Base-by-base conservation (phyloP, 192 early-diverging fungal genomes). In the Coemansia furcata region DNA sequence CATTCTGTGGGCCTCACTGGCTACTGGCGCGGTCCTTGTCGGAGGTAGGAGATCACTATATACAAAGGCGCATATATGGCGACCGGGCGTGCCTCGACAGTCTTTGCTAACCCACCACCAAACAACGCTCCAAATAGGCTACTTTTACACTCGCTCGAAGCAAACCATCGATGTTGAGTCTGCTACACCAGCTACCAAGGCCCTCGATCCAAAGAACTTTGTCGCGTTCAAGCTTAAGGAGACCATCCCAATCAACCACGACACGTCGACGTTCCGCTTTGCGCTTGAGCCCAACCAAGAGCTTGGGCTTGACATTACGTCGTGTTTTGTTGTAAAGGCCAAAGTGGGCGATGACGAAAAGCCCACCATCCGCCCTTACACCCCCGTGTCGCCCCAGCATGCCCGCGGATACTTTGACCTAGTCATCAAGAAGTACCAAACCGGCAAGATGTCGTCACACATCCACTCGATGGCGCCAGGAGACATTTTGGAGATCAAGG, bases 321-420 rank as follows among this genome's bases (percentile, higher is more conserved):
- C 89, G 44, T 92, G 89, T 65, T 80, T 97, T 47, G 82, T 97
- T 29, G 92, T 92, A 37, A 90, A 91, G 82, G 80, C 73, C 19
- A 78, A 69, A 58, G 38, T 81, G 30, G 79, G 65, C 50, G 78
- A 87, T 60, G 85, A 88, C 71, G 87, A 86, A 39, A 87, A 87
- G 72, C 74, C 85, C 35, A 84, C 89, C 14, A 86, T 94, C 54
- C 89, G 95, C 55, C 90, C 94, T 6, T 95, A 97, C 75, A 94
- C 93, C 43, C 93, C 95, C 7, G 85, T 88, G 40, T 84, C 84
- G 33, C 42, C 64, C 32, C 77, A 85, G 68, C 80, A 86, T 60
- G 81, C 74, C 15, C 76, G 73, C 38, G 92, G 88, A 9, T 76
- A 86, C 68, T 85, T 97, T 79, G 93, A 95, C 62, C 78, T 97